Conservation (phyloP, 2,329 filamentous ascomycete species). For the Ascochyta rabiei region DNA sequence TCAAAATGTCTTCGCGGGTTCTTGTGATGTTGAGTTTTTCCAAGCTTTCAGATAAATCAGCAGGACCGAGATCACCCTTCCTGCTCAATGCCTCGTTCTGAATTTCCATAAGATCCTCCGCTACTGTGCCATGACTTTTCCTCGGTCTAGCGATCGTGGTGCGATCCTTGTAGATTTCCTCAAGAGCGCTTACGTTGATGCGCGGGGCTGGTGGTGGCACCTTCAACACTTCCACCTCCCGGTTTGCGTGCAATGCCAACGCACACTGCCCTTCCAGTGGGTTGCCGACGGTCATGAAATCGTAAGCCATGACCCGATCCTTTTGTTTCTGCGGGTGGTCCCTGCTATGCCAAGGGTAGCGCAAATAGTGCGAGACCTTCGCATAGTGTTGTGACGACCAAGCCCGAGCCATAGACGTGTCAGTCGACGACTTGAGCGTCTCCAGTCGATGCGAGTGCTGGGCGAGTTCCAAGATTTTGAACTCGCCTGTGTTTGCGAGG, state of each 20-base stretch:
- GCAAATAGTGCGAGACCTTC: slow-evolving; percentile 50
- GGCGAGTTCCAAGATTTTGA: slow-evolving; percentile 62
- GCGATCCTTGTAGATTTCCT: slow-evolving; percentile 51
- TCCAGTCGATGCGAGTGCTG: slow-evolving; percentile 53
- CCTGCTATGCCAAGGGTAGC: slow-evolving; percentile 55
- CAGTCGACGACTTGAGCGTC: slow-evolving; percentile 25
- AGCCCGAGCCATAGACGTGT: slow-evolving; percentile 30
- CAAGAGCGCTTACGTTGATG: slow-evolving; percentile 52
- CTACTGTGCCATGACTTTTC: slow-evolving; percentile 34
- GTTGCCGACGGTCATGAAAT: slow-evolving; percentile 60
- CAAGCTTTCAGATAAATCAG: slow-evolving; percentile 35
- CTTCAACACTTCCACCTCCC: slow-evolving; percentile 57
- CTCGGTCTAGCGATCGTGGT: slow-evolving; percentile 41
- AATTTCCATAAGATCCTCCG: slow-evolving; percentile 44
- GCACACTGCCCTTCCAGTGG: slow-evolving; percentile 57
- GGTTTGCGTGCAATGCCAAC: slow-evolving; percentile 59
- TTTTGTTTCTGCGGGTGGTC: slow-evolving; percentile 53
- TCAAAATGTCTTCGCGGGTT: slow-evolving; percentile 47
- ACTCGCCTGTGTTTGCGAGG: slow-evolving; percentile 64
- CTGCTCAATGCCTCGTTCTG: slow-evolving; percentile 39
- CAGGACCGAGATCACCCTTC: slow-evolving; percentile 33
- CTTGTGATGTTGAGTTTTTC: slow-evolving; percentile 39
- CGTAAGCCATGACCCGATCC: slow-evolving; percentile 63
- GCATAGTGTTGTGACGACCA: slow-evolving; percentile 55
- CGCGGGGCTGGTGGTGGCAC: slow-evolving; percentile 52